Conservation (phyloP, 345 rosid species). For the Gossypium bickii region DNA sequence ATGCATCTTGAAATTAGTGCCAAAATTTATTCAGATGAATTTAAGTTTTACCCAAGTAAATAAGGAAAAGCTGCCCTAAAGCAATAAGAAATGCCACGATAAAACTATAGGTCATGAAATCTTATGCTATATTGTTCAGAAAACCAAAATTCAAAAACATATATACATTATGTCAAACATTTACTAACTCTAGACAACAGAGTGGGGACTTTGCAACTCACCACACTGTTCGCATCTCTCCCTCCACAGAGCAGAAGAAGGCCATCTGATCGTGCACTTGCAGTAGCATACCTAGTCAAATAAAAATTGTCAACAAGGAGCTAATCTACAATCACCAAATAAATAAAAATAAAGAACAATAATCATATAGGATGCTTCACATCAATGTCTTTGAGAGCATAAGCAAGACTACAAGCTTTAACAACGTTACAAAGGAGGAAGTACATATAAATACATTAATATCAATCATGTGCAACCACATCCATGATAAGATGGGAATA, state of each 20-base stretch:
- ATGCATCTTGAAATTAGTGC: background rate
- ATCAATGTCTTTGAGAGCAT: background rate
- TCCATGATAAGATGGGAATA: background rate
- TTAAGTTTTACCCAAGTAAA: background rate
- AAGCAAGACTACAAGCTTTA: background rate
- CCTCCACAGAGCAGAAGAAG: conserved; percentile 99
- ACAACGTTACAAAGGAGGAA: background rate
- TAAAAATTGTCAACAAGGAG: conserved; percentile 17
- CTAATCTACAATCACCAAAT: conserved; percentile 1
- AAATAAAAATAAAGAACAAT: conserved; percentile 6
- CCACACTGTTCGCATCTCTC: conserved; percentile 95
- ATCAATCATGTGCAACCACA: background rate
- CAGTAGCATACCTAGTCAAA: conserved; percentile 89
- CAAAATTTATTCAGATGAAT: background rate
- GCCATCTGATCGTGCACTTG: conserved; percentile 99
- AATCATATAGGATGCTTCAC: background rate
- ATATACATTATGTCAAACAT: background rate
- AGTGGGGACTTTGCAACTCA: conserved; percentile 30
- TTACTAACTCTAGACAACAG: conserved; percentile 3
- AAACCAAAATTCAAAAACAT: background rate
- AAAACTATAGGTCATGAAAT: background rate
- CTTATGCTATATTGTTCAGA: background rate
- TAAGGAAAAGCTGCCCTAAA: background rate
- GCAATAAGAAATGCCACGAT: background rate
- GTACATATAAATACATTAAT: background rate